These are phyloP conservation scores for Starmera amethionina DNA, from an alignment of 805 yeast genomes.

Conservation along the genomic window DNA sequence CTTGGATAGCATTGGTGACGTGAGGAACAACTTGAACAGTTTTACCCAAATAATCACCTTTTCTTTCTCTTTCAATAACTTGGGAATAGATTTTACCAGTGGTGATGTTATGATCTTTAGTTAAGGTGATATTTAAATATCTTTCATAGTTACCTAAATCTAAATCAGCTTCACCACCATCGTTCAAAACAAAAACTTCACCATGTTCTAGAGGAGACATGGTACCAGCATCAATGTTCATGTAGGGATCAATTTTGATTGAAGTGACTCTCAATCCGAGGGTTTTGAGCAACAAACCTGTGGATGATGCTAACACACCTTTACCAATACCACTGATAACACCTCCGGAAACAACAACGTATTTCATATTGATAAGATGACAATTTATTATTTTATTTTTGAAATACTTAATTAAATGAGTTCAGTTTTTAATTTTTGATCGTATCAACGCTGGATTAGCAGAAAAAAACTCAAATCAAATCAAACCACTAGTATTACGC, in stretches of 20 bases:
- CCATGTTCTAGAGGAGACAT: constrained; percentile 99
- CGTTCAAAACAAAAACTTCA: constrained; percentile 94
- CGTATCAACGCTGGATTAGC: no score
- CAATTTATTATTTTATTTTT: no score
- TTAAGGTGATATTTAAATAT: constrained; percentile 85
- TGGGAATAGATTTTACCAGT: constrained; percentile 95
- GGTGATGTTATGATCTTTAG: constrained; percentile 92
- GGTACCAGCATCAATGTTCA: constrained; percentile 99
- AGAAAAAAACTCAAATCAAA: no score
- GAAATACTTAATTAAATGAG: no score
- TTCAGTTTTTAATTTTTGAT: no score
- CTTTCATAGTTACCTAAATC: constrained; percentile 98
- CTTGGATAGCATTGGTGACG: constrained; percentile 93
- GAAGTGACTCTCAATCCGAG: constrained; percentile 92
- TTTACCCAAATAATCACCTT: constrained; percentile 95
- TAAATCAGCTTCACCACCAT: constrained; percentile 98
- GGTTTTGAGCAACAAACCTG: constrained; percentile 90
- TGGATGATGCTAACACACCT: constrained; percentile 96
- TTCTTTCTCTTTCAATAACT: constrained; percentile 90
- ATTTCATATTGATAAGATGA: constrained; percentile 72
- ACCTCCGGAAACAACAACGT: constrained; percentile 99
- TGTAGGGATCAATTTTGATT: constrained; percentile 96
- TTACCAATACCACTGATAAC: constrained; percentile 99
- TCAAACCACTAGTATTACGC: no score
- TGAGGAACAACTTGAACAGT: constrained; percentile 99